These are phyloP conservation scores for Coemansia sp. DNA, from an alignment of 192 early-diverging fungal genomes.

Conservation along the genomic window DNA sequence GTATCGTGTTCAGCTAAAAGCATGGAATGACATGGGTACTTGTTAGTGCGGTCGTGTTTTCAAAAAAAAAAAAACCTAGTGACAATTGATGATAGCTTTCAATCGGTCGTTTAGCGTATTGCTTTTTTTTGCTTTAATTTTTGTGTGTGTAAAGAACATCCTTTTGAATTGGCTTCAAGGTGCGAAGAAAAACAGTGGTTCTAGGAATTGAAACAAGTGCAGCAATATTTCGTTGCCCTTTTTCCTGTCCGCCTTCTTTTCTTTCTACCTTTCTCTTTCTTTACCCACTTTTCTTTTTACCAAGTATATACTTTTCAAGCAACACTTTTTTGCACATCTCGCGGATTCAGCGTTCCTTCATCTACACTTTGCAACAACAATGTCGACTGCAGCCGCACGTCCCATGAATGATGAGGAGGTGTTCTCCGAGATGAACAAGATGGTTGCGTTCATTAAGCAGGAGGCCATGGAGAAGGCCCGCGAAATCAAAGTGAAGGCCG, in stretches of 20 bases:
- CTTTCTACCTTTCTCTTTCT: constrained; percentile 9
- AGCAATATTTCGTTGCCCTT: not conserved
- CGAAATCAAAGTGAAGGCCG: constrained; percentile 99
- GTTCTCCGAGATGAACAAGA: constrained; percentile 96
- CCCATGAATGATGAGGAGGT: constrained; percentile 95
- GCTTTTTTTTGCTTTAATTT: too few relatives aligned
- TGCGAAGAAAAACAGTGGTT: not conserved
- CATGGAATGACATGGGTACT: not conserved
- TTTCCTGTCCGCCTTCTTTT: not conserved
- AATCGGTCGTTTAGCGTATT: too few relatives aligned
- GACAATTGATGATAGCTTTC: too few relatives aligned
- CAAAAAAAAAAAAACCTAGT: too few relatives aligned
- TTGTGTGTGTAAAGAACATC: not conserved
- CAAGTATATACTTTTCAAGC: not conserved
- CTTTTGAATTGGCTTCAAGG: not conserved
- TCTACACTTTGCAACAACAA: constrained; percentile 11
- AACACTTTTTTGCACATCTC: not conserved
- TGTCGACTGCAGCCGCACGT: constrained; percentile 50
- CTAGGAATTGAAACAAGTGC: not conserved
- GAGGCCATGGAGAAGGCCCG: constrained; percentile 98
- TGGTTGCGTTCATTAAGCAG: constrained; percentile 99
- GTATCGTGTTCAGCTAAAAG: constrained; percentile 69
- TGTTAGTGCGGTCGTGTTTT: too few relatives aligned
- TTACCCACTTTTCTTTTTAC: constrained; percentile 1
- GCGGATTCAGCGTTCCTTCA: not conserved